phyloP scores from a whole-genome alignment of 345 rosid species.

The Fremontodendron californicum region DNA sequence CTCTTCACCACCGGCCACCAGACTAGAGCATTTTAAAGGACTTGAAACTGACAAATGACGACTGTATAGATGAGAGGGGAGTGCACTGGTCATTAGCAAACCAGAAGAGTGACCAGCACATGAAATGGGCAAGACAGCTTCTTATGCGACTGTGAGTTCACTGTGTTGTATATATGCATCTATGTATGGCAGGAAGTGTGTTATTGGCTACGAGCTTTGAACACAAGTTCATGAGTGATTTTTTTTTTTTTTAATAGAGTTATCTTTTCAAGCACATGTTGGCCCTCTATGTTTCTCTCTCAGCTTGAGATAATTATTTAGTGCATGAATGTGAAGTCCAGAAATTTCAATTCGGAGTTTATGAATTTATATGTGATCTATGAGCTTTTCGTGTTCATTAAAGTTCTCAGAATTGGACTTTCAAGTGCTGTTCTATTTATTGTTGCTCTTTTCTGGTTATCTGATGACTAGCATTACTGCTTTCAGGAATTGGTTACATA shows the following conservation, averaged over 20 bases:
- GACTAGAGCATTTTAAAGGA: neutral
- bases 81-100: neutral
- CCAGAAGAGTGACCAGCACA: neutral
- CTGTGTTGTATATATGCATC: neutral
- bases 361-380: neutral
- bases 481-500: constrained; percentile 69
- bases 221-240: neutral
- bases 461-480: constrained; percentile 20
- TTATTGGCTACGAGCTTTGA: neutral
- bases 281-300: neutral
- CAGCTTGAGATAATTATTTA: neutral
- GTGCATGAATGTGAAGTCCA: neutral
- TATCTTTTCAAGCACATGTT: neutral
- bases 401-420: constrained; percentile 1
- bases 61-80: neutral
- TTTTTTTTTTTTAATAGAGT: neutral
- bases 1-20: neutral
- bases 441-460: constrained; percentile 3
- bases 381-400: neutral
- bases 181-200: neutral
- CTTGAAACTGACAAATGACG: neutral
- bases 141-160: neutral
- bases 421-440: neutral
- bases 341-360: neutral
- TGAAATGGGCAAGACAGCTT: neutral